Conservation (phyloP, 495 filamentous ascomycete genomes). For the Alectoria sarmentosa region DNA sequence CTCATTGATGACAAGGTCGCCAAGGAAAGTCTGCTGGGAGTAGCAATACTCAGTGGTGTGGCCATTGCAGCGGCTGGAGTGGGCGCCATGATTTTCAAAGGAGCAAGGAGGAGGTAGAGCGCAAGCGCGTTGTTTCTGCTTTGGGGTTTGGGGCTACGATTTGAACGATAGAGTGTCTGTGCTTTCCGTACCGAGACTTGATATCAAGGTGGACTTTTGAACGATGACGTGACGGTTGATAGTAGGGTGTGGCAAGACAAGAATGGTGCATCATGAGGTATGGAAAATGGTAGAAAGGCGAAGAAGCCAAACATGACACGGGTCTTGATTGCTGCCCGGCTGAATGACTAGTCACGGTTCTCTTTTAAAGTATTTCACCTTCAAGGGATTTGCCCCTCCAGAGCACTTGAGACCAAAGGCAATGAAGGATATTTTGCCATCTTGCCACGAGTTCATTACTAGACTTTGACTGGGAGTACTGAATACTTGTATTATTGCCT, state of each 20-base stretch:
- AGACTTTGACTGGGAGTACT: too few relatives aligned
- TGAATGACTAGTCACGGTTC: background rate
- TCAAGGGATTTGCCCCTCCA: background rate
- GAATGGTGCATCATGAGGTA: background rate
- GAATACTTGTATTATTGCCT: background rate
- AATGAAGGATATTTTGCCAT: too few relatives aligned
- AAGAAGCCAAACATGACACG: background rate
- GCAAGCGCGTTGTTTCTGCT: background rate
- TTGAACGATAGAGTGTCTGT: background rate
- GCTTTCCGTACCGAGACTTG: background rate
- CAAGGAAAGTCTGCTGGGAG: slow-evolving; percentile 86
- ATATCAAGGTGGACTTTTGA: background rate
- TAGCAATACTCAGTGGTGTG: slow-evolving; percentile 93
- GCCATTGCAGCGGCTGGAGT: slow-evolving; percentile 91
- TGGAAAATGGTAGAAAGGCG: background rate
- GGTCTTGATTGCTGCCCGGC: background rate
- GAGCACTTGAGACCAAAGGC: too few relatives aligned
- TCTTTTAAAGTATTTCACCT: too few relatives aligned
- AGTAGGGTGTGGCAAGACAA: background rate
- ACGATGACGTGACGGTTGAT: background rate
- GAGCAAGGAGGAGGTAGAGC: slow-evolving; percentile 46
- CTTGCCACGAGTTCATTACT: too few relatives aligned
- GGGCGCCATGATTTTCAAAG: slow-evolving; percentile 74
- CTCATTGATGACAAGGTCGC: slow-evolving; percentile 95
- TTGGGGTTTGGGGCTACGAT: background rate